A percentile compares a stretch with the other conserved stretches of the same genome.
These are phyloP conservation scores for Telopea speciosissima DNA, from an alignment of 177 flowering plant genomes.

Conservation along the genomic window DNA sequence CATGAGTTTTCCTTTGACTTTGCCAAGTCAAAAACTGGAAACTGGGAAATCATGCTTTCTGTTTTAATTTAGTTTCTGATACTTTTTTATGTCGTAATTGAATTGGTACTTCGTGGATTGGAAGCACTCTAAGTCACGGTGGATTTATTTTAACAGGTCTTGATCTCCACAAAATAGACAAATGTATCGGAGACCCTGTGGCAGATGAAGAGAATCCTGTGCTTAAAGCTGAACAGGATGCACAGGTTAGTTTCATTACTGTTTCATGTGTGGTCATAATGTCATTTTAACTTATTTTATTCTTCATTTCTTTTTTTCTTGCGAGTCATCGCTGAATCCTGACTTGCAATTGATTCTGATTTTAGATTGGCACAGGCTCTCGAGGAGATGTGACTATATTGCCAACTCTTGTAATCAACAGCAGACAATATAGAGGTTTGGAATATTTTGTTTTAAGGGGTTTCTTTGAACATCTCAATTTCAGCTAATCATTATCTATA, in stretches of 20 bases:
- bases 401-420: constrained; percentile 90
- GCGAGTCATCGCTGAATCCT: not conserved
- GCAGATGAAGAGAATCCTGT: constrained; percentile 68
- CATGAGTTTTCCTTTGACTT: not conserved
- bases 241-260: constrained; percentile 43
- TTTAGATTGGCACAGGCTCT: constrained; percentile 81
- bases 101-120: not conserved
- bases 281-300: not conserved
- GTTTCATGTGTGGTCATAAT: not conserved
- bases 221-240: constrained; percentile 72
- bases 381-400: constrained; percentile 95
- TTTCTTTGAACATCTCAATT: not conserved
- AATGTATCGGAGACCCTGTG: constrained; percentile 67
- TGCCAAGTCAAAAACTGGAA: not conserved
- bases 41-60: not conserved
- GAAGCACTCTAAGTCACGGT: not conserved
- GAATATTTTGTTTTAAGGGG: not conserved
- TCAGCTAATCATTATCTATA: not conserved
- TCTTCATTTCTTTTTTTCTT: not conserved
- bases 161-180: constrained; percentile 52
- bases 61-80: not conserved
- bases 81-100: not conserved
- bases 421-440: constrained; percentile 87
- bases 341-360: constrained; percentile 1
- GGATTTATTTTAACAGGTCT: constrained; percentile 32